Base-by-base conservation (phyloP, 371 early-diverging fungal genomes). In the Mucor mucedo region DNA sequence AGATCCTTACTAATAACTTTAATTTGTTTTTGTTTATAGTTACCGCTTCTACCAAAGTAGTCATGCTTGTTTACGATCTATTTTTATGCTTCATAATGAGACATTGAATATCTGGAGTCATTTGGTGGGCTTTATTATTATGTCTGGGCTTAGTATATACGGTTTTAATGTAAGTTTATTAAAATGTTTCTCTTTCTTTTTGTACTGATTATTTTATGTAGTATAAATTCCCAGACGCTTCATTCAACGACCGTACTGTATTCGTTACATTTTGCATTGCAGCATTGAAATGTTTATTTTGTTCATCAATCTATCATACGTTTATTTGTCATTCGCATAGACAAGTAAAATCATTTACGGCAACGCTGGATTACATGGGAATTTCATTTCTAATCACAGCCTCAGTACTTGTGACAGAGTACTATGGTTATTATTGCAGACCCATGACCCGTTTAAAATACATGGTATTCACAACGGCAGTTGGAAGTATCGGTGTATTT, bases 81-180 rank as follows among this genome's bases (percentile, higher is more conserved):
- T 90, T 41, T 88, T 90, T 72, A 73, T 64, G 63, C 66, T 89
- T 33, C 91, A 90, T 64, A 90, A 90, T 38, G 90, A 90, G 72
- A 89, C 91, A 2, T 75, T 84, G 66, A 89, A 90, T 60, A 89
- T 89, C 35, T 88, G 87, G 87, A 87, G 87, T 29, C 91, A 89
- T 70, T 70, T 90, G 57, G 53, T 88, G 8, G 91, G 89, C 1
- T 79, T 87, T 48, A 52, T 88, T 32, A 81, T 86, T 27, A 82
- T 89, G 62, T 60, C 82, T 6, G 73, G 70, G n/a, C 66, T 89
- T 0, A 79, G 80, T 16, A 63, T 82, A n/a, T 82, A 85, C 49
- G 78, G 79, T 13, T 82, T 85, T 56, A 72, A 83, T 9, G 81
- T 78, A 74, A 71, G 74, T 32, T 27, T 38, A 10, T 49, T 14